Evolutionary conservation across 2,329 filamentous ascomycete species (phyloP).

Genomic region (Ceratocystis albifundus): DNA sequence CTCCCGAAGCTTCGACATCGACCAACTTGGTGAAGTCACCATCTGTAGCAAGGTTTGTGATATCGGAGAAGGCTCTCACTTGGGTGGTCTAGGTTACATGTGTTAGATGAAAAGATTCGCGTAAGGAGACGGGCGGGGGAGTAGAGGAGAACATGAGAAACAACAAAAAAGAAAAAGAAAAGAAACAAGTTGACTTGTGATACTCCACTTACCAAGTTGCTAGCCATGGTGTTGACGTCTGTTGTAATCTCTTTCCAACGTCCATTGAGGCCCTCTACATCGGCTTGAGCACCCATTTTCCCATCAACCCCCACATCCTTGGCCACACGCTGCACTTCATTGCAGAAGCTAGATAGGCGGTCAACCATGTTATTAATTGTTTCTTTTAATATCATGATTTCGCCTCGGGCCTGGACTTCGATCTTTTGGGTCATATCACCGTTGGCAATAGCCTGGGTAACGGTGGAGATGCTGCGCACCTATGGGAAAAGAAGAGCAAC

Average conservation of each 20-base stretch:
- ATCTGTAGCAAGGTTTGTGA: constrained; percentile 93
- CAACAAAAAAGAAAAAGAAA: constrained; percentile 7
- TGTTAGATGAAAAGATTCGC: constrained; percentile 25
- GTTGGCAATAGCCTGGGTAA: constrained; percentile 88
- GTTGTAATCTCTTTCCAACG: constrained; percentile 98
- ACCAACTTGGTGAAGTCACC: constrained; percentile 96
- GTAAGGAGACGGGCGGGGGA: background rate
- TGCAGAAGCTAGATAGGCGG: constrained; percentile 86
- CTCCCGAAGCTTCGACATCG: constrained; percentile 90
- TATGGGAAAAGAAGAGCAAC: constrained; percentile 30
- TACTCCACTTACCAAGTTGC: constrained; percentile 43
- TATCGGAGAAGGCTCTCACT: constrained; percentile 94
- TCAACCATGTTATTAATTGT: constrained; percentile 99
- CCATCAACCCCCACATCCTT: constrained; percentile 95
- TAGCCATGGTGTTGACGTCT: constrained; percentile 87
- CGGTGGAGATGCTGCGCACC: constrained; percentile 83
- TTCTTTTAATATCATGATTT: constrained; percentile 86
- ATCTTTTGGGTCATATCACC: constrained; percentile 95
- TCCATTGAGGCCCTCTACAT: constrained; percentile 82
- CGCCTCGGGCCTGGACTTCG: constrained; percentile 85
- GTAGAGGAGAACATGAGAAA: constrained; percentile 25
- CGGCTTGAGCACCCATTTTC: constrained; percentile 96
- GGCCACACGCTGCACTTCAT: constrained; percentile 88
- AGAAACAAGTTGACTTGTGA: background rate
- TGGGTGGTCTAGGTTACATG: constrained; percentile 61